These are phyloP conservation scores for Ophiorrhiza pumila DNA, from an alignment of 257 asterid genomes.

Conservation along the genomic window DNA sequence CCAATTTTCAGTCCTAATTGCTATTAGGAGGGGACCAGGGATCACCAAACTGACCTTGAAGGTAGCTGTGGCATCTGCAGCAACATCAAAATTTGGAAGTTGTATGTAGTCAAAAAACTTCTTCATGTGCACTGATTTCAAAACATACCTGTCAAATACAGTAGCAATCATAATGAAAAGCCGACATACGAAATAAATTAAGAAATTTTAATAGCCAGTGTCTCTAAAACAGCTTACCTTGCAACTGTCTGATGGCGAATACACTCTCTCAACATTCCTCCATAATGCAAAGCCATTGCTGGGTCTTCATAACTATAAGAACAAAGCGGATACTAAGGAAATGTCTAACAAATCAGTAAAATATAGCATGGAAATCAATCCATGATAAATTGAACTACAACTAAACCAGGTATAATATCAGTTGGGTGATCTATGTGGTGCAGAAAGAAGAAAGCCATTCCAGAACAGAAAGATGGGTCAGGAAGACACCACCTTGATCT, in stretches of 20 bases:
- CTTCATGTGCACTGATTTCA: slow-evolving; percentile 59
- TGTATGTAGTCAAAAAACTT: slow-evolving; percentile 72
- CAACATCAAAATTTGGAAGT: slow-evolving; percentile 87
- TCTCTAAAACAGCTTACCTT: slow-evolving; percentile 33
- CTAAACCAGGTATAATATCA: background rate
- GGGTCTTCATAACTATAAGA: slow-evolving; percentile 71
- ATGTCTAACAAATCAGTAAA: background rate
- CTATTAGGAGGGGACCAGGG: slow-evolving; percentile 4
- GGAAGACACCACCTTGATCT: background rate
- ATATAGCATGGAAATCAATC: too few species aligned
- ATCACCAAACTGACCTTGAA: slow-evolving; percentile 54
- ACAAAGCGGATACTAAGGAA: background rate
- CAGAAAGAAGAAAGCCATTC: background rate
- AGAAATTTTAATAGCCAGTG: too few species aligned
- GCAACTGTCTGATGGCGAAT: slow-evolving; percentile 88
- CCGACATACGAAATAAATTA: background rate
- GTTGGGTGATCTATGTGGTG: background rate
- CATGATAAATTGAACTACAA: background rate
- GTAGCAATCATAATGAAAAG: background rate
- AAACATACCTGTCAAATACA: slow-evolving; percentile 45
- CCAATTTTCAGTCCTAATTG: background rate
- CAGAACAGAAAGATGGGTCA: background rate
- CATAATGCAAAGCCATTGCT: slow-evolving; percentile 67
- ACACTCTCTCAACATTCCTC: slow-evolving; percentile 87
- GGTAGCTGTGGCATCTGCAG: slow-evolving; percentile 91